Base-by-base conservation (phyloP, 441 rosid genomes). In the Populus hybrid region DNA sequence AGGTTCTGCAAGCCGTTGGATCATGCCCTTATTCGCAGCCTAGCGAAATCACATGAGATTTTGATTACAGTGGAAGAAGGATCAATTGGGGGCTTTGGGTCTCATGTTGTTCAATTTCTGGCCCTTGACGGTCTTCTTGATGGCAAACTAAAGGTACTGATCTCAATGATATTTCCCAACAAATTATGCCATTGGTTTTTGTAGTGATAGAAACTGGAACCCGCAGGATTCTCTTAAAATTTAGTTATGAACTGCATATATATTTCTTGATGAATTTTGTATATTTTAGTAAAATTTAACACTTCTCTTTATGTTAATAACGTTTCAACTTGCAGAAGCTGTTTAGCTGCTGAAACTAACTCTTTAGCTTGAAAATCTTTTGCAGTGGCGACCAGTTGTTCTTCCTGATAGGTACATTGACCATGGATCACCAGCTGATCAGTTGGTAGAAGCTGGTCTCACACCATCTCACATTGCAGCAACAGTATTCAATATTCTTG, bases 51-150 rank as follows among this genome's bases (percentile, higher is more conserved):
- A 6, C 98, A 95, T 2, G 97, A 95, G 76, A 83, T 91, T 1
- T 77, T 95, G 73, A 89, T 95, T 36, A 95, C 98, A 0, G 94
- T 95, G 2, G 98, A 95, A 83, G 98, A 95, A 90, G 98, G 98
- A 70, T 93, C 98, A 1, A 89, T 91, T 10, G 98, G 98, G 35
- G 98, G 98, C 61, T 95, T 95, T 42, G 96, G 98, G 69, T 95
- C 98, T 74, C 98, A 93, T 11, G 98, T 95, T 1, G 98, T 89
- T 24, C 98, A 95, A 80, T 95, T 95, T 85, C 86, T 95, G 23
- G 97, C 98, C 7, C 90, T 93, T 0, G 88, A 93, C 68, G 98
- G 96, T 72, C 94, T 92, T 76, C 97, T 95, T 1, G 98, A 93
- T 57, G 98, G 98, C 75, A 86, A 88, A 14, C 86, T 91, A 14